phyloP scores from a whole-genome alignment of 768 basidiomycete species.

The Favolaschia claudopus region DNA sequence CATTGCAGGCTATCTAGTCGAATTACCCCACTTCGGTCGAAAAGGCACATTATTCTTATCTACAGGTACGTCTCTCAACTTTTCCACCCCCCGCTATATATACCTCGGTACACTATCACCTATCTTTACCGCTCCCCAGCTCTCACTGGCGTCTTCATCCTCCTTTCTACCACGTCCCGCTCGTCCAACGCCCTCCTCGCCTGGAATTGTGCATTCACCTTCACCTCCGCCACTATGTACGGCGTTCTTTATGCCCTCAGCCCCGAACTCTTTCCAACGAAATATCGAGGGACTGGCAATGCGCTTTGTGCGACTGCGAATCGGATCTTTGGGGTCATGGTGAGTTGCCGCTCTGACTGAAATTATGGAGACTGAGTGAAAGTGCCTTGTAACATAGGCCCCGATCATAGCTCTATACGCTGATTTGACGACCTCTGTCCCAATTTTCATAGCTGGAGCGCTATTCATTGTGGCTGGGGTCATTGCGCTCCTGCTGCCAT shows the following conservation, averaged over 20 bases:
- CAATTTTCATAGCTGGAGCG: conserved; percentile 76
- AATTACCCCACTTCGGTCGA: conserved; percentile 68
- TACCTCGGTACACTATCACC: conserved; percentile 46
- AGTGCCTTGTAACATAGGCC: conserved; percentile 48
- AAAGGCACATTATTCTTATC: conserved; percentile 71
- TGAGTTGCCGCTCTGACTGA: conserved; percentile 39
- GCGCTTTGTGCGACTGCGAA: conserved; percentile 66
- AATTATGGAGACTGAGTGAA: background rate
- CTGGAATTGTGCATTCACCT: conserved; percentile 84
- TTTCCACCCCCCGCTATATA: background rate
- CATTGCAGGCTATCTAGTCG: conserved; percentile 75
- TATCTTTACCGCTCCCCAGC: conserved; percentile 57
- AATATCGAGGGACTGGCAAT: conserved; percentile 78
- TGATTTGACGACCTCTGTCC: conserved; percentile 67
- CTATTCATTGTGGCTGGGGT: conserved; percentile 67
- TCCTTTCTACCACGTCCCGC: conserved; percentile 75
- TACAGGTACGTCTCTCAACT: conserved; percentile 57
- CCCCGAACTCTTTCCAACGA: conserved; percentile 75
- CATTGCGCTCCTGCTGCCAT: conserved; percentile 70
- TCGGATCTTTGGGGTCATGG: conserved; percentile 75
- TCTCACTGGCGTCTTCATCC: conserved; percentile 79
- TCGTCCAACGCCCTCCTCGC: conserved; percentile 68
- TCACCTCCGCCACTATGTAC: conserved; percentile 76
- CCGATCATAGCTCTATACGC: conserved; percentile 78
- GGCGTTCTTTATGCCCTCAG: conserved; percentile 79